Conservation (phyloP, 305 asterid genomes). For the Rubia occidens region DNA sequence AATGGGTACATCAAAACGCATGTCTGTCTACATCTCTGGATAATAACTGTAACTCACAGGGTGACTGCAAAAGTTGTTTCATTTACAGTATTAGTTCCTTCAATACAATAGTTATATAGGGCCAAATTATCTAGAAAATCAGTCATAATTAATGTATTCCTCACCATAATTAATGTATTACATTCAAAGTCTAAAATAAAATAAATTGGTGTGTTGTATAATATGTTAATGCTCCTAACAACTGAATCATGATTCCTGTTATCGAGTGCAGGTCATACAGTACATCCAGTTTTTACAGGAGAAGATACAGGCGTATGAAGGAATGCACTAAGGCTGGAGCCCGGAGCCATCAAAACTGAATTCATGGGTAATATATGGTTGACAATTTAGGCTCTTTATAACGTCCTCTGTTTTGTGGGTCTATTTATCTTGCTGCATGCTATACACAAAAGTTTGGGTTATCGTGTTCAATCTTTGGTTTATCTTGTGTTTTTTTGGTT, state of each 20-base stretch:
- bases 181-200: no score
- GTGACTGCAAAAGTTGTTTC: not conserved
- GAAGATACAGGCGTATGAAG: conserved; percentile 62
- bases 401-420: not conserved
- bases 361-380: conserved; percentile 45
- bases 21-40: not conserved
- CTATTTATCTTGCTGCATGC: conserved; percentile 8
- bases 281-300: conserved; percentile 68
- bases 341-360: conserved; percentile 52
- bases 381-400: conserved; percentile 10
- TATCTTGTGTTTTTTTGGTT: not conserved
- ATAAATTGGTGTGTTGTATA: not conserved
- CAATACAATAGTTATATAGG: no score
- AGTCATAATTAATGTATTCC: no score
- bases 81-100: not conserved
- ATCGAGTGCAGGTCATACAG: conserved; percentile 61
- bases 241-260: conserved; percentile 1
- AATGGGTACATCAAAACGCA: not conserved
- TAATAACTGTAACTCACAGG: not conserved
- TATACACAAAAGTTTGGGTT: not conserved
- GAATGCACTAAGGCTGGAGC: conserved; percentile 66
- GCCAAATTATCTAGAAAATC: no score
- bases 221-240: not conserved
- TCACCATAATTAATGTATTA: no score
- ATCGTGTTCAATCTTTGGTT: not conserved